Conservation (phyloP, 441 rosid species). For the Hura crepitans region DNA sequence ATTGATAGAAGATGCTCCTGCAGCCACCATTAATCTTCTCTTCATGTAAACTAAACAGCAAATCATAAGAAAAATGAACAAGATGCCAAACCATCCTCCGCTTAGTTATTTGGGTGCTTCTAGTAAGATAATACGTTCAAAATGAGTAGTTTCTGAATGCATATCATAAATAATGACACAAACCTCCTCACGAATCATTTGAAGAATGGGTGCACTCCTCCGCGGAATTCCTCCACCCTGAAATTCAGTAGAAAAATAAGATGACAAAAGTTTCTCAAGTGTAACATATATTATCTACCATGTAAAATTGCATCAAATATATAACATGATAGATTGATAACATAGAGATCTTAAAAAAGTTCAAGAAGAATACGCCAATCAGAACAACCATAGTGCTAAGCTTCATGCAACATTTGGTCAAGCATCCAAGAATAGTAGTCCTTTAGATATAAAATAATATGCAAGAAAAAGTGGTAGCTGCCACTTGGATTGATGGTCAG, state of each 20-base stretch:
- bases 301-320: slow-evolving; percentile 3
- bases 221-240: slow-evolving; percentile 92
- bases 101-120: neutral
- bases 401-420: neutral
- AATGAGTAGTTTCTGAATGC: neutral
- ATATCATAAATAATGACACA: slow-evolving; percentile 17
- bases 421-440: neutral
- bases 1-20: neutral
- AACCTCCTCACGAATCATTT: slow-evolving; percentile 83
- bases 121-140: neutral
- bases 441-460: neutral
- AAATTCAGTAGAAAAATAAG: slow-evolving; percentile 16
- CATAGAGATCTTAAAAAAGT: neutral
- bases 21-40: neutral
- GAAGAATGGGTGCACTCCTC: slow-evolving; percentile 75
- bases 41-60: neutral
- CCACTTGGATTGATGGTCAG: neutral
- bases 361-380: neutral
- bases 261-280: neutral
- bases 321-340: neutral
- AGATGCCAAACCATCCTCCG: neutral
- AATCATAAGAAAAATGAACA: neutral
- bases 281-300: neutral
- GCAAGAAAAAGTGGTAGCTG: neutral
- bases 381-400: neutral